Conservation (phyloP, 2,329 filamentous ascomycete species). For the Hypoxylon sp. region DNA sequence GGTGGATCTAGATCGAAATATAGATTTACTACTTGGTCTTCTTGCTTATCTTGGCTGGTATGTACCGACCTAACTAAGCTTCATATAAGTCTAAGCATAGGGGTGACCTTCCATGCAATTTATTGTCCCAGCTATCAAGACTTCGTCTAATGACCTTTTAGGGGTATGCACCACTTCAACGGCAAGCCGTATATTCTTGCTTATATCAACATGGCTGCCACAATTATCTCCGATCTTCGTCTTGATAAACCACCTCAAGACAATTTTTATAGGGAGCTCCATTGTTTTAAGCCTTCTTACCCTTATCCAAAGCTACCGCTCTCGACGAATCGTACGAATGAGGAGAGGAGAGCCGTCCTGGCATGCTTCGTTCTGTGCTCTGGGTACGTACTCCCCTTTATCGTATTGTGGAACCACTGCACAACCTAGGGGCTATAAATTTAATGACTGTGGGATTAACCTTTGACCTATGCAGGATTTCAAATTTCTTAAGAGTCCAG, state of each 20-base stretch:
- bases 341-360: constrained; percentile 53
- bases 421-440: background rate
- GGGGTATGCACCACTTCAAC: constrained; percentile 51
- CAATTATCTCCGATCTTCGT: constrained; percentile 63
- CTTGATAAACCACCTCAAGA: constrained; percentile 56
- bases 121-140: constrained; percentile 44
- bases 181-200: constrained; percentile 63
- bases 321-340: constrained; percentile 50
- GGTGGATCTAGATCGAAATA: constrained; percentile 62
- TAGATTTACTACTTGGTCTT: constrained; percentile 68
- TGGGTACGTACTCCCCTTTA: constrained; percentile 44
- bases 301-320: constrained; percentile 35
- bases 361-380: constrained; percentile 52
- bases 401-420: background rate
- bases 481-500: constrained; percentile 48
- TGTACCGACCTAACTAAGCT: constrained; percentile 7
- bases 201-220: constrained; percentile 60
- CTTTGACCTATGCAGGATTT: constrained; percentile 36
- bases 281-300: constrained; percentile 47
- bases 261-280: constrained; percentile 41
- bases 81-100: constrained; percentile 49
- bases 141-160: constrained; percentile 31
- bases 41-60: constrained; percentile 62
- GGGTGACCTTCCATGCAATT: constrained; percentile 21
- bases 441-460: background rate